Percentiles rank a stretch among this genome's conserved stretches.
Conservation (phyloP, 2,329 filamentous ascomycete genomes). For the Niveomyces coronatus region DNA sequence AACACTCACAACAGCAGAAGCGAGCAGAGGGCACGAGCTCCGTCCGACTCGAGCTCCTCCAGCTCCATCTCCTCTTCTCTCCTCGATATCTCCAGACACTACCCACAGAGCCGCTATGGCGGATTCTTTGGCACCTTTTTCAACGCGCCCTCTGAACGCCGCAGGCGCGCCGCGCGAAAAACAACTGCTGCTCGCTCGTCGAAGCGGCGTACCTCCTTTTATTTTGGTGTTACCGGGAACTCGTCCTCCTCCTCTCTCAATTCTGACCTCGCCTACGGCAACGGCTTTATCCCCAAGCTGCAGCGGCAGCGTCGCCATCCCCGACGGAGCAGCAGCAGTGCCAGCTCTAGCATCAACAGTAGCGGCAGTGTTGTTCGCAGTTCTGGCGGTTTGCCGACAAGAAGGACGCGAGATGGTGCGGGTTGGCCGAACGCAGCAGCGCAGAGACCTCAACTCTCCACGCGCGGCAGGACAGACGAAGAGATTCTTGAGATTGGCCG, state of each 20-base stretch:
- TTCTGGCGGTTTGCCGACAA: too few species aligned
- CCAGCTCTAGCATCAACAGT: constrained; percentile 12
- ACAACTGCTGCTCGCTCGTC: constrained; percentile 3
- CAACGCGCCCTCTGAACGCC: constrained; percentile 46
- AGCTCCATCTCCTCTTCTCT: constrained; percentile 47
- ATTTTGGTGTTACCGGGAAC: constrained; percentile 36
- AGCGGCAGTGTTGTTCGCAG: too few species aligned
- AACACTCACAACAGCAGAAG: background rate
- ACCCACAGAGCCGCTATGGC: constrained; percentile 34
- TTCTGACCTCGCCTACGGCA: constrained; percentile 58
- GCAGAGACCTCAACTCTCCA: constrained; percentile 2
- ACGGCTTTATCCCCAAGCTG: constrained; percentile 40
- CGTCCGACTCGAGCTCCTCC: constrained; percentile 23
- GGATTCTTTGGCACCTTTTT: constrained; percentile 55
- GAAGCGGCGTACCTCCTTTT: constrained; percentile 23
- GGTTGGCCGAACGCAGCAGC: constrained; percentile 4
- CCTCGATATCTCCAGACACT: constrained; percentile 54
- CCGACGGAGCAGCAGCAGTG: too few species aligned
- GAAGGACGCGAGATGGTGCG: constrained; percentile 6
- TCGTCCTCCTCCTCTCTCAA: constrained; percentile 59
- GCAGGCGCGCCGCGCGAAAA: constrained; percentile 22
- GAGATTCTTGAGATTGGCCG: constrained; percentile 47
- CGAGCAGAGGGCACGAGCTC: constrained; percentile 3
- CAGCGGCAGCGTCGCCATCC: constrained; percentile 20
- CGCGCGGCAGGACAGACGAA: constrained; percentile 38